Percentiles rank a stretch among this genome's conserved stretches.
Evolutionary conservation across 768 basidiomycete genomes (phyloP).

Genomic region (Pleurotus giganteus): DNA sequence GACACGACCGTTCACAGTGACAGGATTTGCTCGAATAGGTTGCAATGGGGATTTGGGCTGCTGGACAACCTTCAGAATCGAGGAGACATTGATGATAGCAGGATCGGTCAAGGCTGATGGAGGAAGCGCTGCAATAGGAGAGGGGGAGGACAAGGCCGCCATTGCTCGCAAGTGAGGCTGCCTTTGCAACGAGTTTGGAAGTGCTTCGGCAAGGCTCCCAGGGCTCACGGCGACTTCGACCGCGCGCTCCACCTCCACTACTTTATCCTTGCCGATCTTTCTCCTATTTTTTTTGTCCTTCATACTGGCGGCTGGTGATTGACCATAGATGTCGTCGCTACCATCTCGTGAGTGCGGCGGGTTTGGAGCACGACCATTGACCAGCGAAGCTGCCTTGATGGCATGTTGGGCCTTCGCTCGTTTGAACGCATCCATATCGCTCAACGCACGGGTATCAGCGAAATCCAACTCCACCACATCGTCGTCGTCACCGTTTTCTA

Average conservation of each 20-base stretch:
- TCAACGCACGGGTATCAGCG: constrained; percentile 68
- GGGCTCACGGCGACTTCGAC: not conserved
- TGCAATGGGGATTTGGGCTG: not conserved
- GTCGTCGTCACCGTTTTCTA: constrained; percentile 39
- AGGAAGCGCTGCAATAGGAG: constrained; percentile 6
- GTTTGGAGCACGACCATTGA: not conserved
- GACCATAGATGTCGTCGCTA: not conserved
- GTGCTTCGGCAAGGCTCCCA: not conserved
- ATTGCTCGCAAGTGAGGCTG: not conserved
- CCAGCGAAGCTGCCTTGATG: not conserved
- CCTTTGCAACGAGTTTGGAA: constrained; percentile 2
- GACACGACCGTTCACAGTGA: not conserved
- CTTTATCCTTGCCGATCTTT: constrained; percentile 19
- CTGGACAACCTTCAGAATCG: not conserved
- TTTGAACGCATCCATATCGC: constrained; percentile 60
- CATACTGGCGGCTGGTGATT: constrained; percentile 2
- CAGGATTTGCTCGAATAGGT: not conserved
- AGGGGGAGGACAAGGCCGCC: constrained; percentile 6
- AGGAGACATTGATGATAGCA: not conserved
- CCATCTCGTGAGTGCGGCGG: not conserved
- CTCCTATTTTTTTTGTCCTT: constrained; percentile 31
- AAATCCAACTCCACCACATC: constrained; percentile 79
- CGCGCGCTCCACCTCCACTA: constrained; percentile 11
- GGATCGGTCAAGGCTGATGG: constrained; percentile 1
- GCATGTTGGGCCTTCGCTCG: constrained; percentile 11